Evolutionary conservation across 2,329 filamentous ascomycete species (phyloP).

Genomic region (Neonectria hederae): DNA sequence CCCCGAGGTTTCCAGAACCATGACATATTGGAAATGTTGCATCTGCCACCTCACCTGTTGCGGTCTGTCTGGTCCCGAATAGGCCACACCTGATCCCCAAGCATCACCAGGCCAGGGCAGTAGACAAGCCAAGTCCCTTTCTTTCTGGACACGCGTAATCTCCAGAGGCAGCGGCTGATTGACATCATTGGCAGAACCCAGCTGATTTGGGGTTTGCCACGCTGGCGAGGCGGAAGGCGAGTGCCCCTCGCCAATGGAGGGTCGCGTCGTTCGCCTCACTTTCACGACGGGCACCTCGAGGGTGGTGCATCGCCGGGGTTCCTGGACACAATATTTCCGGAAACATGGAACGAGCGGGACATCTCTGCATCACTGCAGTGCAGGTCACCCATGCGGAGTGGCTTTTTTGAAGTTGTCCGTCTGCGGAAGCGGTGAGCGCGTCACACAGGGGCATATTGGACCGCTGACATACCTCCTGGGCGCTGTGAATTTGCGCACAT

Average conservation of each 20-base stretch:
- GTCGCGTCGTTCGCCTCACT: slow-evolving; percentile 44
- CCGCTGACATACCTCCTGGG: slow-evolving; percentile 31
- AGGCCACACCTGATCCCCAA: background rate
- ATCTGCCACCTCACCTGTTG: slow-evolving; percentile 8
- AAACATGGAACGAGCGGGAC: slow-evolving; percentile 38
- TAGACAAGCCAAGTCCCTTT: slow-evolving; percentile 14
- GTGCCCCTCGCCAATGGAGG: slow-evolving; percentile 39
- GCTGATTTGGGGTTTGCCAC: slow-evolving; percentile 41
- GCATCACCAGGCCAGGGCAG: slow-evolving; percentile 14
- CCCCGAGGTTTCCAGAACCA: background rate
- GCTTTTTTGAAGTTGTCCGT: slow-evolving; percentile 30
- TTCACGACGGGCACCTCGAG: slow-evolving; percentile 29
- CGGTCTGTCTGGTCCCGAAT: slow-evolving; percentile 6
- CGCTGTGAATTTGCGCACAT: slow-evolving; percentile 40
- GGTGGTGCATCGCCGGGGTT: slow-evolving; percentile 40
- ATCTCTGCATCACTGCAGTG: slow-evolving; percentile 33
- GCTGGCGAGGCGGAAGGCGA: slow-evolving; percentile 42
- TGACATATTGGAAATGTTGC: slow-evolving; percentile 5
- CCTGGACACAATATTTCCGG: slow-evolving; percentile 34
- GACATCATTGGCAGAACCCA: slow-evolving; percentile 33
- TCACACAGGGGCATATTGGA: slow-evolving; percentile 35
- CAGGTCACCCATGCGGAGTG: slow-evolving; percentile 32
- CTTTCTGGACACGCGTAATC: slow-evolving; percentile 5
- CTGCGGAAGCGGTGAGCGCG: slow-evolving; percentile 41
- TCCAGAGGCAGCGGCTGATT: slow-evolving; percentile 1